Percentiles rank a stretch among this genome's conserved stretches.
phyloP scores from a whole-genome alignment of 169 alveolate species.

The Amoebophrya sp. region DNA sequence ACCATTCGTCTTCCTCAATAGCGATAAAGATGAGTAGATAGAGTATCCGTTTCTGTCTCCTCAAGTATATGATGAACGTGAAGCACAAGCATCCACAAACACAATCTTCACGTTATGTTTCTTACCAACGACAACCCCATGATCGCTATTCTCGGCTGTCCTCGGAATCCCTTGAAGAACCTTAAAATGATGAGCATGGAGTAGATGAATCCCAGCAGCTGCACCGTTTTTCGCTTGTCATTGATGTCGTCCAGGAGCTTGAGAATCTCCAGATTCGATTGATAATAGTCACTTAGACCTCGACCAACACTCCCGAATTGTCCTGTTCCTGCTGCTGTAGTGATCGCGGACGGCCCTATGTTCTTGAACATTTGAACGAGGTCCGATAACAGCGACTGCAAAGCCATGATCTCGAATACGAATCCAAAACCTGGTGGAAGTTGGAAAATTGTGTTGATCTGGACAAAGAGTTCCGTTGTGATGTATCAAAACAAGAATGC shows the following conservation, averaged over 20 bases:
- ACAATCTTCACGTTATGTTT: no score
- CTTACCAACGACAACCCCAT: neutral
- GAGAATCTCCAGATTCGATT: neutral
- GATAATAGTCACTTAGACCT: neutral
- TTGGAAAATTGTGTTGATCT: no score
- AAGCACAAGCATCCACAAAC: no score
- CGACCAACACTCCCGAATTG: neutral
- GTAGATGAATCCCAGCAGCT: neutral
- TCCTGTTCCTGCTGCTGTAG: neutral
- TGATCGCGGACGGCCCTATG: neutral
- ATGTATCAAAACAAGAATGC: no score
- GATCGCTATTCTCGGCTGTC: neutral
- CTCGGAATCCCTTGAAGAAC: slow-evolving; percentile 7
- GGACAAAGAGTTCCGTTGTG: no score
- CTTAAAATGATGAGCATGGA: neutral
- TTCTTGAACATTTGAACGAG: neutral
- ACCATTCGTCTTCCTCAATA: no score
- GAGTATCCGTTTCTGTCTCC: no score
- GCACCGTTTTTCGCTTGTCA: neutral
- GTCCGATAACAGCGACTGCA: neutral
- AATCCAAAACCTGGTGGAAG: neutral
- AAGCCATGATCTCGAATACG: slow-evolving; percentile 5
- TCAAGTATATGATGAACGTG: no score
- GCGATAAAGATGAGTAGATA: no score
- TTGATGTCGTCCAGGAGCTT: neutral